Conservation (phyloP, 352 stramenopile species). For the Phytophthora vignae region DNA sequence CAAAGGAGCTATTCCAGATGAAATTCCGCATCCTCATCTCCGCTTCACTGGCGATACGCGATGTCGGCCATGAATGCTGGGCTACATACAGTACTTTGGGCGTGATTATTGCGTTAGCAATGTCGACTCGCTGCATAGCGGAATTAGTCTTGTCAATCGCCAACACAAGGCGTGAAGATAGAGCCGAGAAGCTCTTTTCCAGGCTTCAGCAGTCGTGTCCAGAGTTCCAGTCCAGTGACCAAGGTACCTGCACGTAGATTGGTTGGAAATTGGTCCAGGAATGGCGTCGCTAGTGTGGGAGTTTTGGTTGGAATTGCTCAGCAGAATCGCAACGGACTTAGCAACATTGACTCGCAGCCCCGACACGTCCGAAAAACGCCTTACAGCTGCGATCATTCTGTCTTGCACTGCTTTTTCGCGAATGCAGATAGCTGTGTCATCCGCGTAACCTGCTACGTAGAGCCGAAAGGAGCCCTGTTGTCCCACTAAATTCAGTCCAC, state of each 20-base stretch:
- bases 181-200: not conserved
- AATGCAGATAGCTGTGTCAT: not conserved
- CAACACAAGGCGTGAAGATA: not conserved
- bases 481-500: not conserved
- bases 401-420: not conserved
- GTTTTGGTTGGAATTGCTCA: not conserved
- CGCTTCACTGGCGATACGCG: no score
- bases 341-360: not conserved
- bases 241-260: not conserved
- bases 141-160: not conserved
- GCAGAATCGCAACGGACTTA: not conserved
- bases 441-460: not conserved
- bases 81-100: not conserved
- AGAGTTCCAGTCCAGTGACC: not conserved
- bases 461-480: not conserved
- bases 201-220: not conserved
- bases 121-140: not conserved
- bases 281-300: not conserved
- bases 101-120: not conserved
- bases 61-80: not conserved
- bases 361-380: not conserved
- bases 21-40: no score
- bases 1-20: no score
- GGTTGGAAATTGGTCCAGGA: not conserved
- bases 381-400: not conserved